phyloP scores from a whole-genome alignment of 768 basidiomycete species.

The Leccinum arenicola region DNA sequence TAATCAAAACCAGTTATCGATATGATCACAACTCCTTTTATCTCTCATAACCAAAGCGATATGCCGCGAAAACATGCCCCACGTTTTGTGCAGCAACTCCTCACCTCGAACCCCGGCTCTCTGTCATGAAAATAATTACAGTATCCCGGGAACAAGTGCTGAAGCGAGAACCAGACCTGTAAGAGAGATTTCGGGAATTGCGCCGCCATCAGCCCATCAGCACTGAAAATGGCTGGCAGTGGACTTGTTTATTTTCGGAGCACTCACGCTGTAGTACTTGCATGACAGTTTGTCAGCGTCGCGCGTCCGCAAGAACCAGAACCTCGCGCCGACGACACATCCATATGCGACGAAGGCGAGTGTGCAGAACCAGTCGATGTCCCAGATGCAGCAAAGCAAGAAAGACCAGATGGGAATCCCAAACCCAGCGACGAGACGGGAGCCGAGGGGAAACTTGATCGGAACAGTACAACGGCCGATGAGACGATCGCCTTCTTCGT shows the following conservation, averaged over 20 bases:
- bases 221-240: background rate
- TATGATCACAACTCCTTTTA: too few species aligned
- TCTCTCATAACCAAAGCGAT: background rate
- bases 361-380: slow-evolving; percentile 26
- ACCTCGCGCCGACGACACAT: slow-evolving; percentile 33
- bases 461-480: slow-evolving; percentile 40
- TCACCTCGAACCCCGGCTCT: slow-evolving; percentile 1
- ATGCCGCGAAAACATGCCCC: slow-evolving; percentile 18
- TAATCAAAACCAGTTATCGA: too few species aligned
- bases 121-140: slow-evolving; percentile 31
- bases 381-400: slow-evolving; percentile 27
- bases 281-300: slow-evolving; percentile 34
- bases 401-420: too few species aligned
- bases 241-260: too few species aligned
- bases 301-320: slow-evolving; percentile 28
- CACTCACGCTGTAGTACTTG: slow-evolving; percentile 37
- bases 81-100: slow-evolving; percentile 19
- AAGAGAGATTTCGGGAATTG: background rate
- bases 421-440: too few species aligned
- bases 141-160: slow-evolving; percentile 34
- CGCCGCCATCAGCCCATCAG: background rate
- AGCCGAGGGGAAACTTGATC: slow-evolving; percentile 18
- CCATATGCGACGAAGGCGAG: background rate
- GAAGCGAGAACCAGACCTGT: slow-evolving; percentile 35
- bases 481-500: slow-evolving; percentile 38